Conservation (phyloP, 164 flowering plant genomes). For the Stephania cephalantha region DNA sequence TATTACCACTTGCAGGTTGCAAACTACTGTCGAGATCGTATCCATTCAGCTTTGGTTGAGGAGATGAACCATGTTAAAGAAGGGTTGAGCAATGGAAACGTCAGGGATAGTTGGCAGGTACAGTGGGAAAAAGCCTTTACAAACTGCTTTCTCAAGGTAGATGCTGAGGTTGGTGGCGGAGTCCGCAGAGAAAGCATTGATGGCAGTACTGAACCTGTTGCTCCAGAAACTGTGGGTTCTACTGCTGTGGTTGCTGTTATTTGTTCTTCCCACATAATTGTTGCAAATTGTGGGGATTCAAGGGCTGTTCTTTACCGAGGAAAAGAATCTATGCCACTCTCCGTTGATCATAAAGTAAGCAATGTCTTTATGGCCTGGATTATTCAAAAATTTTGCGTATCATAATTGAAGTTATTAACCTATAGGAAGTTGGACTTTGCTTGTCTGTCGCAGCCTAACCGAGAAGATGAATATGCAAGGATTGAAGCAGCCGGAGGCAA, state of each 20-base stretch:
- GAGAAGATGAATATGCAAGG: conserved; percentile 83
- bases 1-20: conserved; percentile 48
- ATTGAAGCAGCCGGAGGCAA: conserved; percentile 92
- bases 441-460: conserved; percentile 52
- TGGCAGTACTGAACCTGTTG: conserved; percentile 33
- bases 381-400: not conserved
- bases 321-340: conserved; percentile 66
- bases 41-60: conserved; percentile 63
- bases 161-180: conserved; percentile 55
- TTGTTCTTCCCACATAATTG: conserved; percentile 75
- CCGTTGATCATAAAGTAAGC: conserved; percentile 84
- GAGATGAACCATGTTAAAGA: conserved; percentile 39
- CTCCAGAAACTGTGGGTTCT: conserved; percentile 89
- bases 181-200: conserved; percentile 12
- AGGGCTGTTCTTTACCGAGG: conserved; percentile 93
- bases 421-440: conserved; percentile 3
- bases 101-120: conserved; percentile 24
- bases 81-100: conserved; percentile 17
- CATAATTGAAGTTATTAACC: not conserved
- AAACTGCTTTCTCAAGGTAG: conserved; percentile 59
- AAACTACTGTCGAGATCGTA: conserved; percentile 58
- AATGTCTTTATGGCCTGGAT: conserved; percentile 11
- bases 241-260: conserved; percentile 82
- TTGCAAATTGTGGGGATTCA: conserved; percentile 94
- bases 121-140: conserved; percentile 50